Percentiles rank a stretch among this genome's conserved stretches.
phyloP scores from a whole-genome alignment of 2,329 filamentous ascomycete genomes.

The Clonostachys sp. region DNA sequence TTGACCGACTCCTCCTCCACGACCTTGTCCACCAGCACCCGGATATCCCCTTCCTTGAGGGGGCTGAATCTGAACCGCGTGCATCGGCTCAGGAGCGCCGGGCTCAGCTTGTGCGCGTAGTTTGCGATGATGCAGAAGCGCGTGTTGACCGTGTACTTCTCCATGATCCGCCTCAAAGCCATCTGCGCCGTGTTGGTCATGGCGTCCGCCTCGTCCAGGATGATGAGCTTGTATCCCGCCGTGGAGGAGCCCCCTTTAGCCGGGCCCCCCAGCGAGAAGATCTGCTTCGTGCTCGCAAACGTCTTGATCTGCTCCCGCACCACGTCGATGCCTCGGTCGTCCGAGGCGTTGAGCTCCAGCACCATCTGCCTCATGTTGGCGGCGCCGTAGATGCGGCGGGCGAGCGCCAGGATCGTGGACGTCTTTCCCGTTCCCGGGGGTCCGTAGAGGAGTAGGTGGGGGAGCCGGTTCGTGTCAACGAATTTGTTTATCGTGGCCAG shows the following conservation, averaged over 20 bases:
- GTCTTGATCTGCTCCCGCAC: slow-evolving; percentile 99
- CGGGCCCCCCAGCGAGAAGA: slow-evolving; percentile 67
- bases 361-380: slow-evolving; percentile 98
- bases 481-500: slow-evolving; percentile 97
- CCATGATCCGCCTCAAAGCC: slow-evolving; percentile 95
- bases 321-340: slow-evolving; percentile 96
- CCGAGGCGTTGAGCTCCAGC: slow-evolving; percentile 92
- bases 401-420: slow-evolving; percentile 89
- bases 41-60: slow-evolving; percentile 82
- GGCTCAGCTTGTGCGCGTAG: slow-evolving; percentile 96
- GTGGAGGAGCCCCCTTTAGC: slow-evolving; percentile 47
- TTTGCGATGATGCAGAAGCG: slow-evolving; percentile 98
- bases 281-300: slow-evolving; percentile 96
- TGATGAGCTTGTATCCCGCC: slow-evolving; percentile 88
- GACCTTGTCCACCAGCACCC: slow-evolving; percentile 81
- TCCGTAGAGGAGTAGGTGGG: slow-evolving; percentile 93
- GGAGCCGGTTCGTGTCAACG: slow-evolving; percentile 86
- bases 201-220: slow-evolving; percentile 97
- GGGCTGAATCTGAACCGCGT: slow-evolving; percentile 95
- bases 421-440: slow-evolving; percentile 97
- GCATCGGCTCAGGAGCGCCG: slow-evolving; percentile 86
- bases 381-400: slow-evolving; percentile 84
- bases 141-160: slow-evolving; percentile 97
- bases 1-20: slow-evolving; percentile 82
- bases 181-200: slow-evolving; percentile 99